phyloP scores from a whole-genome alignment of 192 early-diverging fungal species.

The Coemansia sp. region DNA sequence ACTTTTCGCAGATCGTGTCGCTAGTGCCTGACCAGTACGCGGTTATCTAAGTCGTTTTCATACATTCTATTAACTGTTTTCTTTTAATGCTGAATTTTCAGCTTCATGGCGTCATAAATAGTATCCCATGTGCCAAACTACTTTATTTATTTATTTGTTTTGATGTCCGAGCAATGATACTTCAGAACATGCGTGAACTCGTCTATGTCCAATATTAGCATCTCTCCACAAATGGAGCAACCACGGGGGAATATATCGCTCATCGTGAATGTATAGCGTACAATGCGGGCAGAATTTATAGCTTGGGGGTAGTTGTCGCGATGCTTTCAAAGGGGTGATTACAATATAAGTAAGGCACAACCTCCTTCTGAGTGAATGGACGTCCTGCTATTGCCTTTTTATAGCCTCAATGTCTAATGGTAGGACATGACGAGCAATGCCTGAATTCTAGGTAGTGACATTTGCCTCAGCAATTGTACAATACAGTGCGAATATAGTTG shows the following conservation, averaged over 20 bases:
- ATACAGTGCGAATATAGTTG: neutral
- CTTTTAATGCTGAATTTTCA: too few relatives aligned
- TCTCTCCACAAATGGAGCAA: neutral
- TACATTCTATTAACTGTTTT: neutral
- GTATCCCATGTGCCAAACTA: too few relatives aligned
- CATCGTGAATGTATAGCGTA: neutral
- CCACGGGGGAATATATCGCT: neutral
- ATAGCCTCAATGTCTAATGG: neutral
- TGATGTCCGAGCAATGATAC: neutral
- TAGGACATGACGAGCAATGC: too few relatives aligned
- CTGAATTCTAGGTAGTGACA: too few relatives aligned
- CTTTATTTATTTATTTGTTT: neutral
- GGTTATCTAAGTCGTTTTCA: conserved; percentile 61
- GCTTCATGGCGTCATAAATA: neutral
- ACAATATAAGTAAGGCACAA: neutral
- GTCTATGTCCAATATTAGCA: neutral
- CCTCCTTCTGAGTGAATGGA: neutral
- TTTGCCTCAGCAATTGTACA: neutral
- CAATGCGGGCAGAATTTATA: neutral
- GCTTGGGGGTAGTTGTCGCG: too few relatives aligned
- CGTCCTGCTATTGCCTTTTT: neutral
- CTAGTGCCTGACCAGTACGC: conserved; percentile 79
- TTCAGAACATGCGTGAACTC: neutral
- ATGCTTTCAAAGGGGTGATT: too few relatives aligned
- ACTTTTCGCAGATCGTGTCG: conserved; percentile 72